Evolutionary conservation across 2,329 filamentous ascomycete species (phyloP).

Genomic region (Fusarium dimerum): DNA sequence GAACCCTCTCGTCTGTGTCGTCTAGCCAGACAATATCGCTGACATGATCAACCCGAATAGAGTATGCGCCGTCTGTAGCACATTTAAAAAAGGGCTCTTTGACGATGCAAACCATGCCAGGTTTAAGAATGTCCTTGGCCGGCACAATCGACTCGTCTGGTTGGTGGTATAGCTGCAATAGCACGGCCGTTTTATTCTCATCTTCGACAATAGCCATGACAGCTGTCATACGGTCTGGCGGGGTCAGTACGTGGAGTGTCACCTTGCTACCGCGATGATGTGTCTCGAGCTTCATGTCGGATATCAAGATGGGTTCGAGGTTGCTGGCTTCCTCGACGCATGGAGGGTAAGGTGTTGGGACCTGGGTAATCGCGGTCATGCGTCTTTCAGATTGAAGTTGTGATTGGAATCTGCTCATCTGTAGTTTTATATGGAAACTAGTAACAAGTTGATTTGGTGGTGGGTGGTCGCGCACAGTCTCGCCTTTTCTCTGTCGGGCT

Average conservation of each 20-base stretch:
- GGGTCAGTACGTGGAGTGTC: slow-evolving; percentile 22
- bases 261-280: slow-evolving; percentile 20
- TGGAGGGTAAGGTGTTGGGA: slow-evolving; percentile 6
- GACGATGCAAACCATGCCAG: slow-evolving; percentile 42
- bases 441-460: fast-evolving
- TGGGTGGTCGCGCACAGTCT: slow-evolving; percentile 9
- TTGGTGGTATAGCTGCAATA: slow-evolving; percentile 45
- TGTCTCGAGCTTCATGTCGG: slow-evolving; percentile 12
- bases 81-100: slow-evolving; percentile 57
- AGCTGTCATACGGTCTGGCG: slow-evolving; percentile 13
- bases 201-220: slow-evolving; percentile 41
- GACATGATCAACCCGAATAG: slow-evolving; percentile 53
- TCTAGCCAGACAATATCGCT: slow-evolving; percentile 47
- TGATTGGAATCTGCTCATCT: background rate
- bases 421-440: background rate
- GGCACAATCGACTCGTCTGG: slow-evolving; percentile 37
- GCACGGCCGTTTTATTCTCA: slow-evolving; percentile 32
- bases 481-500: background rate
- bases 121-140: slow-evolving; percentile 35
- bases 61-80: slow-evolving; percentile 40
- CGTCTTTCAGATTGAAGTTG: background rate
- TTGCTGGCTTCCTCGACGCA: background rate
- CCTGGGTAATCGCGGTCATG: background rate
- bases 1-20: slow-evolving; percentile 39
- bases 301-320: slow-evolving; percentile 4